Base-by-base conservation (phyloP, 352 stramenopile genomes). In the Pythium biforme region DNA sequence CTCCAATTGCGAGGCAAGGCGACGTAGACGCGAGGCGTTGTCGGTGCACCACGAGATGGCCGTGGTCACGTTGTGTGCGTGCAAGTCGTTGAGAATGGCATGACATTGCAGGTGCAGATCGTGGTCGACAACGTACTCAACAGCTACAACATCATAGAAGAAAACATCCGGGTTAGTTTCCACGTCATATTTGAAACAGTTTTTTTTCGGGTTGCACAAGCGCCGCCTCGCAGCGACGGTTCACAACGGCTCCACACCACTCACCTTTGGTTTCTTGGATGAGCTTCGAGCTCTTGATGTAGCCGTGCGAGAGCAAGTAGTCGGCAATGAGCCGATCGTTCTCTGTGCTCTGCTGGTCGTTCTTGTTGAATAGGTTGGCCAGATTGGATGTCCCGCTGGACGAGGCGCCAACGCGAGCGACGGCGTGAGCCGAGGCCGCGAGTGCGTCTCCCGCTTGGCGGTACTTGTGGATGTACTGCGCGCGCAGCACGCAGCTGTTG, bases 11-110 rank as follows among this genome's bases (percentile, higher is more conserved):
- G 85, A 92, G 51, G 85, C 76, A 17, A 94, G 57, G 17, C 85
- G 83, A 40, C 85, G 79, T 27, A 94, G 59, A 4, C 85, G 79
- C 22, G 85, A 86, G 12, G 68, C 85, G 62, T 94, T 92, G 34
- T 86, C 76, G 2, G 62, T 71, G 56, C 85, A 94, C 85, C 85
- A 94, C 12, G 62, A 55, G 25, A 94, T 81, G 0, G 85, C 83
- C 7, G 68, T 76, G 1, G 59, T 50, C 5, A 86, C 79, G 14
- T 79, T 83, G 56, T 75, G 77, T 0, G 61, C 62, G 31, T 70
- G 65, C 9, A 94, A 62, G 41, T 91, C 81, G 10, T 76, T 75
- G 20, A 86, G 6, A n/a, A 94, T 78, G 12, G 45, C 23, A 66
- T 81, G 74, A 22, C 78, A 86, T 59, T 90, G 73, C 7, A 59